Conservation (phyloP, 2,329 filamentous ascomycete species). For the Cryphonectria nitschkei region DNA sequence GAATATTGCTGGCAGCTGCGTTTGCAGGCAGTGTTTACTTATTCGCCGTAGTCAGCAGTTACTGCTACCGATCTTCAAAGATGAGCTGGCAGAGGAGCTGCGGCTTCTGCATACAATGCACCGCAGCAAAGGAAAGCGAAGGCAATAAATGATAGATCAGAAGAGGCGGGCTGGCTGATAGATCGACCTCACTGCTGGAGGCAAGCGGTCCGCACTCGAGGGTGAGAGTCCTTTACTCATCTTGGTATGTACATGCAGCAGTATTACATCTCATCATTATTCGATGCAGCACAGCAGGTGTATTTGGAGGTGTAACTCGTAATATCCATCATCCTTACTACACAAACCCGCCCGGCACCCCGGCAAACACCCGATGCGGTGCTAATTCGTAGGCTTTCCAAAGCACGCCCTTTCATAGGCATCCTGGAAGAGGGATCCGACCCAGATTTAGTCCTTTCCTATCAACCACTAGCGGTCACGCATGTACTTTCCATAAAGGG, state of each 20-base stretch:
- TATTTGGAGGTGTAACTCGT: neutral
- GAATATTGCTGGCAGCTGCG: neutral
- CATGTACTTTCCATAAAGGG: slow-evolving; percentile 25
- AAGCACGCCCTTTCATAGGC: neutral
- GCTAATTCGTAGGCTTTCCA: neutral
- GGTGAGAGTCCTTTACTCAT: neutral
- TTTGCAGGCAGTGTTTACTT: neutral
- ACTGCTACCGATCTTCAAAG: neutral
- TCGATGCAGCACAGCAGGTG: neutral
- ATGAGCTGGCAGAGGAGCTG: neutral
- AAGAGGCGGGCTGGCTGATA: too few species aligned
- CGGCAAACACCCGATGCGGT: neutral
- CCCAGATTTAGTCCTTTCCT: neutral
- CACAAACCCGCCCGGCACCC: neutral
- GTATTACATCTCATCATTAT: neutral
- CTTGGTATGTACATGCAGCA: neutral
- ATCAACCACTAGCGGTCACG: slow-evolving; percentile 1
- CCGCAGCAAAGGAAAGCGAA: neutral
- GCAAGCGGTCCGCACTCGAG: too few species aligned
- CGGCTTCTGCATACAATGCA: neutral
- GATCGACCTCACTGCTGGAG: neutral
- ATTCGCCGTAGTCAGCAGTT: neutral
- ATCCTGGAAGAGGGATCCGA: neutral
- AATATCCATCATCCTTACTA: neutral
- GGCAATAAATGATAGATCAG: too few species aligned